Conservation (phyloP, 108 stramenopile species). For the Nitzschia inconspicua region DNA sequence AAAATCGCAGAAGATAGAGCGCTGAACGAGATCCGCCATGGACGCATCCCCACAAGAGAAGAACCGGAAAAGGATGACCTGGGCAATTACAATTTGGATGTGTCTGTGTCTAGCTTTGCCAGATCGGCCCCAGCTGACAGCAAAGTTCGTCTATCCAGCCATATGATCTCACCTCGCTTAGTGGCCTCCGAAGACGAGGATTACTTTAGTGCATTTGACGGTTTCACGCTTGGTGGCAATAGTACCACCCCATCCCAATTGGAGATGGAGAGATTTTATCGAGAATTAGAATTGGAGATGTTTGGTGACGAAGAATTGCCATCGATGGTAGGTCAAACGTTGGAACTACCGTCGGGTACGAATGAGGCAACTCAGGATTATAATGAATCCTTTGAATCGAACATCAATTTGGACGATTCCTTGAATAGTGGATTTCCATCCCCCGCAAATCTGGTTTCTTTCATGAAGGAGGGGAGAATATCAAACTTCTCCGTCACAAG, state of each 20-base stretch:
- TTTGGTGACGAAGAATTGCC: slow-evolving; percentile 32
- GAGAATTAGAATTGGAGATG: slow-evolving; percentile 39
- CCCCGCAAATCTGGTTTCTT: no score
- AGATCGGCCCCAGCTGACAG: neutral
- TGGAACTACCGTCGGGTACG: slow-evolving; percentile 35
- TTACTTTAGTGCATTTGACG: neutral
- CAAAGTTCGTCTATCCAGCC: neutral
- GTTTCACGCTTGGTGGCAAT: slow-evolving; percentile 11
- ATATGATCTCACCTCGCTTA: slow-evolving; percentile 1
- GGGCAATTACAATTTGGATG: neutral
- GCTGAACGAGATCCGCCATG: slow-evolving; percentile 4
- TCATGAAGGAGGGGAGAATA: neutral
- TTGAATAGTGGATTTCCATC: no score
- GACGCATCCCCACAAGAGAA: neutral
- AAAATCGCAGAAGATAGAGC: slow-evolving; percentile 18
- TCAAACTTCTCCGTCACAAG: neutral
- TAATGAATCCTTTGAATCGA: no score
- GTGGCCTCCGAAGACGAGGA: slow-evolving; percentile 17
- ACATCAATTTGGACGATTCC: no score
- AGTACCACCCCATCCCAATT: slow-evolving; percentile 30
- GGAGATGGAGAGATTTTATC: slow-evolving; percentile 32
- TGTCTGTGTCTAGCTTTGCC: neutral
- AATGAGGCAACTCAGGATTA: no score
- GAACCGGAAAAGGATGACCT: slow-evolving; percentile 12
- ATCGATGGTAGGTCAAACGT: slow-evolving; percentile 37